Evolutionary conservation across 1,284 basidiomycete species (phyloP).

Genomic region (Ganoderma lucidum): DNA sequence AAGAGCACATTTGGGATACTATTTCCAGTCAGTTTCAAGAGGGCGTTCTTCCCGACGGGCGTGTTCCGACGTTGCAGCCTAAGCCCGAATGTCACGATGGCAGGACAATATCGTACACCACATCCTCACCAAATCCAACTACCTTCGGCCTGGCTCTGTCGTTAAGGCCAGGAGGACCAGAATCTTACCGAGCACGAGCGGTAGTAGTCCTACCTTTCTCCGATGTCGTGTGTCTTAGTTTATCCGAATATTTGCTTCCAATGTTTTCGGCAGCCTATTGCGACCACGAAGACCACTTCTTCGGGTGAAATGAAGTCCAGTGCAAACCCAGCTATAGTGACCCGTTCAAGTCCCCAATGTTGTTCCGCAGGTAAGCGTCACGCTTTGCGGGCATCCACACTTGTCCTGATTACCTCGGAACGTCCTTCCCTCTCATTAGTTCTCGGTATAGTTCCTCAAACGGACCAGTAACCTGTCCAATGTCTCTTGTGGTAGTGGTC

Average conservation of each 20-base stretch:
- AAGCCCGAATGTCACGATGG: no score
- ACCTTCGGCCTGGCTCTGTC: no score
- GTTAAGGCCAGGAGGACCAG: background rate
- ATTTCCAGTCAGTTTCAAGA: no score
- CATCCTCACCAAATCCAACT: no score
- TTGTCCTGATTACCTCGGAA: background rate
- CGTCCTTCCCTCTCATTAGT: background rate
- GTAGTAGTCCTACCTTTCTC: constrained; percentile 13
- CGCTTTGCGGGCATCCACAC: background rate
- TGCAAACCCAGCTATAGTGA: background rate
- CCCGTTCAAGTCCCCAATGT: background rate
- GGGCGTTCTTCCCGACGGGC: no score
- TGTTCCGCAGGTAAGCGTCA: background rate
- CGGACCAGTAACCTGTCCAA: background rate
- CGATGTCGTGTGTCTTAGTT: constrained; percentile 10
- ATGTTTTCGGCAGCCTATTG: background rate
- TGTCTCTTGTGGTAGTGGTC: background rate
- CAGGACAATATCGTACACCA: no score
- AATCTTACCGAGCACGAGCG: background rate
- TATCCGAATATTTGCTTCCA: constrained; percentile 10
- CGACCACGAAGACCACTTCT: background rate
- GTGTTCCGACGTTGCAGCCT: no score
- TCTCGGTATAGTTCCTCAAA: background rate
- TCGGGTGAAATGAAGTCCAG: background rate
- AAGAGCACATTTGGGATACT: no score